Conservation (phyloP, 2,329 filamentous ascomycete species). For the Fusarium concolor region DNA sequence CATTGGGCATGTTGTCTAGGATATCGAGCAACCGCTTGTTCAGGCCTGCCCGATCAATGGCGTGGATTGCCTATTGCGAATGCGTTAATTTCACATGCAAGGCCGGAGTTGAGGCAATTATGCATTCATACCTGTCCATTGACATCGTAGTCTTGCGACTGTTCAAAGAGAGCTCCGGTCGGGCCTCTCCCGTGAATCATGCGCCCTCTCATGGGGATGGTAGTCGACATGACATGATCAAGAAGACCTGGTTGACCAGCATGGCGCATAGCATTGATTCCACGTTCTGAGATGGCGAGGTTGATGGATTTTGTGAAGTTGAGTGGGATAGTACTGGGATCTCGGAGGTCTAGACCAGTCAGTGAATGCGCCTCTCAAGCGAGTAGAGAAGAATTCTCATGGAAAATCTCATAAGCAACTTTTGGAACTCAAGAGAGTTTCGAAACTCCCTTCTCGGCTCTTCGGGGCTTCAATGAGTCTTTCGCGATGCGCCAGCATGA, state of each 20-base stretch:
- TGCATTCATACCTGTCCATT: slow-evolving; percentile 83
- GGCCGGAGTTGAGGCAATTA: slow-evolving; percentile 32
- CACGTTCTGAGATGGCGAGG: slow-evolving; percentile 90
- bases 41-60: slow-evolving; percentile 84
- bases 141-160: slow-evolving; percentile 90
- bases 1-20: slow-evolving; percentile 85
- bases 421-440: background rate
- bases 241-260: slow-evolving; percentile 76
- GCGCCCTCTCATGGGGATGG: slow-evolving; percentile 92
- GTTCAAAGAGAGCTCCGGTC: slow-evolving; percentile 76
- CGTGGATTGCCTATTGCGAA: slow-evolving; percentile 76
- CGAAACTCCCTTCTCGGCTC: background rate
- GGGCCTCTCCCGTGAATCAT: slow-evolving; percentile 88
- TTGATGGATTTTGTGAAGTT: slow-evolving; percentile 99
- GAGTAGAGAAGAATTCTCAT: slow-evolving; percentile 5
- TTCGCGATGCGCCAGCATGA: slow-evolving; percentile 12
- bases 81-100: slow-evolving; percentile 15
- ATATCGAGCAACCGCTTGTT: slow-evolving; percentile 88
- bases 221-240: slow-evolving; percentile 77
- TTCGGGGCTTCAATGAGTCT: slow-evolving; percentile 1
- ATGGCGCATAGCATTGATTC: slow-evolving; percentile 86
- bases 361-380: slow-evolving; percentile 21
- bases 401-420: background rate
- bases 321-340: slow-evolving; percentile 82
- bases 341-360: slow-evolving; percentile 77